phyloP scores from a whole-genome alignment of 2,329 filamentous ascomycete genomes.

The Pseudogymnoascus sp. region DNA sequence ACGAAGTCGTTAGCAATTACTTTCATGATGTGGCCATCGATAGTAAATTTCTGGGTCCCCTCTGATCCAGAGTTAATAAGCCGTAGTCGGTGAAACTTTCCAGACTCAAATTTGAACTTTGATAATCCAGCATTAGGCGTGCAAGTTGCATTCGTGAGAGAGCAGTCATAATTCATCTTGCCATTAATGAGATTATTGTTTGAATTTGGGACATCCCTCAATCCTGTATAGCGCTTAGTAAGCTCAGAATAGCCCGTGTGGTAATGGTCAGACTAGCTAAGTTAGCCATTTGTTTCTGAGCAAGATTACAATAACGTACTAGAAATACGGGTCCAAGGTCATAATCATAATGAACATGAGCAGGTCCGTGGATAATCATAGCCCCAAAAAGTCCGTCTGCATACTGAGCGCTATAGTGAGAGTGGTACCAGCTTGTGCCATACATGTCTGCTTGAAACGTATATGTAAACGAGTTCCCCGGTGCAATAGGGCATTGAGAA shows the following conservation, averaged over 20 bases:
- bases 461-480: constrained; percentile 29
- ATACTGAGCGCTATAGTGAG: constrained; percentile 44
- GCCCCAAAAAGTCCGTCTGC: constrained; percentile 46
- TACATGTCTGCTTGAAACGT: constrained; percentile 28
- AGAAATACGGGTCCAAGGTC: constrained; percentile 48
- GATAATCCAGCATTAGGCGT: constrained; percentile 22
- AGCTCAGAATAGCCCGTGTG: neutral
- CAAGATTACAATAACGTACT: constrained; percentile 7
- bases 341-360: constrained; percentile 50
- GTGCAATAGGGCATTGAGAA: constrained; percentile 58
- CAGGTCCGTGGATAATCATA: constrained; percentile 54
- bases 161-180: constrained; percentile 23
- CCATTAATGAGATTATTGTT: constrained; percentile 28
- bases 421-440: constrained; percentile 53
- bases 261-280: neutral
- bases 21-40: constrained; percentile 46
- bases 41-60: constrained; percentile 37
- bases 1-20: constrained; percentile 59
- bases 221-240: neutral
- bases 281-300: neutral
- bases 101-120: constrained; percentile 32
- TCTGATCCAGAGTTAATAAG: constrained; percentile 41
- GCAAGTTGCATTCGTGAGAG: neutral
- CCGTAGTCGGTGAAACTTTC: constrained; percentile 39
- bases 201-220: neutral